Percentiles rank a stretch among this genome's conserved stretches.
phyloP scores from a whole-genome alignment of 345 rosid species.

The rapeseed (Brassica napus) region DNA sequence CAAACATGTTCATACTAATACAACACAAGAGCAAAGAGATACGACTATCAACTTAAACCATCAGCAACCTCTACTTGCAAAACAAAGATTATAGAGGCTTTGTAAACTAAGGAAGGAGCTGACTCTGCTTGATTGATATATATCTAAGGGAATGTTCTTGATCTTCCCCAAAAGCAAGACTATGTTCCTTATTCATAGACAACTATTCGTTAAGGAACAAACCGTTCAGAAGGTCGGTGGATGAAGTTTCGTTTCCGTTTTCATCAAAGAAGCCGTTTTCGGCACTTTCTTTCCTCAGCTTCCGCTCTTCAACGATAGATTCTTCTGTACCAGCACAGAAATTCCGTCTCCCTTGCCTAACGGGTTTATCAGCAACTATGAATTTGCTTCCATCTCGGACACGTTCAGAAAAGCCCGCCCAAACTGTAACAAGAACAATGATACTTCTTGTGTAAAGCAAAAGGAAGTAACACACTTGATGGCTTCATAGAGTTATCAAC shows the following conservation, averaged over 20 bases:
- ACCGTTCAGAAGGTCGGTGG: slow-evolving; percentile 57
- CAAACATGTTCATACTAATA: too few species aligned
- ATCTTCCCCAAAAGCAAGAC: not conserved
- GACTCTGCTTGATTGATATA: not conserved
- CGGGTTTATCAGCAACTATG: slow-evolving; percentile 72
- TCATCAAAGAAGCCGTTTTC: slow-evolving; percentile 68
- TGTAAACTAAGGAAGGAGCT: slow-evolving; percentile 3
- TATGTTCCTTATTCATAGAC: not conserved
- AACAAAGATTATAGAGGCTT: slow-evolving; percentile 6
- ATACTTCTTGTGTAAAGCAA: not conserved
- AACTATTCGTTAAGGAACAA: slow-evolving; percentile 50
- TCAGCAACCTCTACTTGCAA: not conserved
- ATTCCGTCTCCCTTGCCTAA: slow-evolving; percentile 55
- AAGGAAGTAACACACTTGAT: not conserved
- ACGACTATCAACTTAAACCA: not conserved
- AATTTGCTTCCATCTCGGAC: slow-evolving; percentile 80
- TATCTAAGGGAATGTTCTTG: not conserved
- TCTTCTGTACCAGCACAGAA: slow-evolving; percentile 68
- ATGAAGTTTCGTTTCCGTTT: slow-evolving; percentile 43
- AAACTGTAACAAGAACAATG: slow-evolving; percentile 52
- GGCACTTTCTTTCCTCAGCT: slow-evolving; percentile 58
- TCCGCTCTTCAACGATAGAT: slow-evolving; percentile 63
- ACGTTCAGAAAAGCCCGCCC: slow-evolving; percentile 96
- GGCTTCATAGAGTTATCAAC: not conserved
- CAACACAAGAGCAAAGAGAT: not conserved